Base-by-base conservation (phyloP, 257 asterid genomes). In the Lycium barbarum region DNA sequence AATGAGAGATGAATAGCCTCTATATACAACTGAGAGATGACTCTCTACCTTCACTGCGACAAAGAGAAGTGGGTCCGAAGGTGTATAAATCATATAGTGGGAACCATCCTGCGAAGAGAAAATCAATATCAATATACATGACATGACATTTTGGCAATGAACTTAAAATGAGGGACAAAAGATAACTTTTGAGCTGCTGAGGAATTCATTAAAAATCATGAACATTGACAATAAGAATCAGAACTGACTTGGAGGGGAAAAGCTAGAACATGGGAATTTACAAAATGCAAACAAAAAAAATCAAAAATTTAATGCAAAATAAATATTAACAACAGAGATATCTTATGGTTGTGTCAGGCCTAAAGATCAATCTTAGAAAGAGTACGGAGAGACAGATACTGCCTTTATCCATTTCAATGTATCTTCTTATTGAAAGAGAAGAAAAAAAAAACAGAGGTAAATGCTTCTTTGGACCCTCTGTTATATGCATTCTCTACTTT, bases 41-140 rank as follows among this genome's bases (percentile, higher is more conserved):
- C 84, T 54, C 54, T 81, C 88, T 86, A 96, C 99, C 99, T 91
- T 95, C 87, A 90, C 93, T 33, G 97, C 97, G 59, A 94, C 98
- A 88, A 97, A 97, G 65, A 97, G 92, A 84, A 97, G 99, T 73
- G 99, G 99, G 85, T 97, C 98, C 3, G 99, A 91, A 85, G 99
- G 99, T 51, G 99, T 97, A 87, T 95, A 97, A 85, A 97, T 92
- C 97, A 94, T 97, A 88, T 95, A 97, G 91, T 97, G 99, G 4
- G 98, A 91, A 90, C 98, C 98, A 88, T 95, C 99, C 99, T 97
- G 93, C 90, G 89, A 80, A 43, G 73, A 88, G 81, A 76, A 91
- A 79, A 82, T 47, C 67, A 80, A 61, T 86, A 88, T 83, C 51
- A 90, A 53, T 81, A 84, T 66, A 85, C 80, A 74, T 78, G 40